Base-by-base conservation (phyloP, 2,329 filamentous ascomycete species). In the Ophiostoma piceae region DNA sequence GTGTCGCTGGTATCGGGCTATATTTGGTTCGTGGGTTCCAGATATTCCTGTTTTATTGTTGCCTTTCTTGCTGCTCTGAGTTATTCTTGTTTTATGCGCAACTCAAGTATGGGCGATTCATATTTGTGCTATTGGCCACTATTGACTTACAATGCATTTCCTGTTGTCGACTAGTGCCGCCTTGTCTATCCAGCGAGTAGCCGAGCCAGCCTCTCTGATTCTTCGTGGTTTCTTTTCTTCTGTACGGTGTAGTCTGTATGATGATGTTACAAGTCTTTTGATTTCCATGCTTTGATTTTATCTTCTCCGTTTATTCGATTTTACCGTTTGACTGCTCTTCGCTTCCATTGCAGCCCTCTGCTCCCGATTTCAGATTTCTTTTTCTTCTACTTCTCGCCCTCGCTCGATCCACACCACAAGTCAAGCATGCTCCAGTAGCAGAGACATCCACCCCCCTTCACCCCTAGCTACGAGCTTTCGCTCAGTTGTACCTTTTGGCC, bases 361-460 rank as follows among this genome's bases (percentile, higher is more conserved):
- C 67, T 60, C 35, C 51, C n/a, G 9, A n/a, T 47, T 66, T 32
- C 4, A 19, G 29, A 9, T 70, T 39, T 14, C 12, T 62, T 32
- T 32, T 62, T 51, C 68, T 67, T 65, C 26, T 37, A 67, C 57
- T 62, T 62, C 4, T 62, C 57, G 51, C 51, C 26, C 57, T 62
- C 57, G 12, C 57, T 62, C 57, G 57, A 32, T 32, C 57, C 57
- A 62, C 57, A 62, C 51, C 68, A 69, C 47, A 37, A 12, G 16
- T 35, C 57, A 19, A 66, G 16, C 57, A 32, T 29, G 26, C 26
- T 29, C 26, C 26, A 29, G 26, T 57, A 68, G 26, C 26, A 68
- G 41, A 66, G 39, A 62, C 69, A 64, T n/a, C 37, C 35, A 67
- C 64, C 54, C 64, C 51, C 68, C 54, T 60, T 65, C 64, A 67